Evolutionary conservation across 768 basidiomycete genomes (phyloP).

Genomic region (Rhodotorula diobovata): DNA sequence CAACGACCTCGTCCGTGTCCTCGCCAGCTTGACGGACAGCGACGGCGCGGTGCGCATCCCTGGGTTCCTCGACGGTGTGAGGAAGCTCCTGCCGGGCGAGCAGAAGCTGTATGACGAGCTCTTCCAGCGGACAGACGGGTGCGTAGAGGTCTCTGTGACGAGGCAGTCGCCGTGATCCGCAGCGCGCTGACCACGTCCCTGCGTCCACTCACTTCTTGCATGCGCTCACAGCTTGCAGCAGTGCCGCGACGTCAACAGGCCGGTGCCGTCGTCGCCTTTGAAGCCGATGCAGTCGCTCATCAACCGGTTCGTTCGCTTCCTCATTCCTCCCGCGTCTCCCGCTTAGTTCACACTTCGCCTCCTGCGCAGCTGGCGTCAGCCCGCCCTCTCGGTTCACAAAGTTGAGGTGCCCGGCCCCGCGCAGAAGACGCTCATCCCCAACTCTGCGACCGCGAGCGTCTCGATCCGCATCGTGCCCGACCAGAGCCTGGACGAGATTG

Average conservation of each 20-base stretch:
- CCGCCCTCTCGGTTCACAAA: conserved; percentile 81
- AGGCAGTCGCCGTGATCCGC: neutral
- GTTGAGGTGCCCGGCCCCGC: conserved; percentile 74
- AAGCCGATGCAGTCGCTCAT: conserved; percentile 35
- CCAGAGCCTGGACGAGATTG: conserved; percentile 70
- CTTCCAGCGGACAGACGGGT: conserved; percentile 49
- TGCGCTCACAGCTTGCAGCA: neutral
- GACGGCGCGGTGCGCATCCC: conserved; percentile 52
- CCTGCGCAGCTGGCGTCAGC: conserved; percentile 71
- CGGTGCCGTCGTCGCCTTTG: conserved; percentile 16
- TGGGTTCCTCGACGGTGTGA: conserved; percentile 58
- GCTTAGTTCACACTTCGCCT: neutral
- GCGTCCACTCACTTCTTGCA: too few species aligned
- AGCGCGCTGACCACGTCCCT: neutral
- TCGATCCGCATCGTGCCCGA: conserved; percentile 93
- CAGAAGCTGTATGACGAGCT: conserved; percentile 63
- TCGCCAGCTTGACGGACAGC: conserved; percentile 63
- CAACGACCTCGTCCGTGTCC: conserved; percentile 81
- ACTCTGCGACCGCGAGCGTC: conserved; percentile 72
- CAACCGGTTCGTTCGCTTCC: conserved; percentile 6
- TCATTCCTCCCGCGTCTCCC: neutral
- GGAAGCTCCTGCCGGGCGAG: conserved; percentile 65
- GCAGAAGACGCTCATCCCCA: conserved; percentile 72
- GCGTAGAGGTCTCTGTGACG: too few species aligned
- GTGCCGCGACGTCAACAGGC: neutral